Evolutionary conservation across 2,329 filamentous ascomycete genomes (phyloP).

Genomic region (Myotisia sp.): DNA sequence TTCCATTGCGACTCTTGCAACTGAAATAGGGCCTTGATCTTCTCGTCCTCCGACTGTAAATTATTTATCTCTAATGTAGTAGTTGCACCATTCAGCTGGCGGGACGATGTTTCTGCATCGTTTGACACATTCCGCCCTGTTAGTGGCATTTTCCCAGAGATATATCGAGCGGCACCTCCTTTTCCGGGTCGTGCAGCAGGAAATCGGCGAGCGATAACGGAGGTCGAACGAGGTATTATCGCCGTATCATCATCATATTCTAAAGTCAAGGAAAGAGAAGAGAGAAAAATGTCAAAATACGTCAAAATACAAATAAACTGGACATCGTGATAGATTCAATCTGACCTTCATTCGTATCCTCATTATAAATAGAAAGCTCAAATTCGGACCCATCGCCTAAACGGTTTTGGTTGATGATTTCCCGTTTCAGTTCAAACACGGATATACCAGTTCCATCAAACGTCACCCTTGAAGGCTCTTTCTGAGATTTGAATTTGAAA

Average conservation of each 20-base stretch:
- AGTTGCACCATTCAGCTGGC: conserved; percentile 26
- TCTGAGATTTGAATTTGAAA: conserved; percentile 99
- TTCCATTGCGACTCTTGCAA: conserved; percentile 85
- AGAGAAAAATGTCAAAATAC: not conserved
- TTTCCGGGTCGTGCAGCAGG: conserved; percentile 75
- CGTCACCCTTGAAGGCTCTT: conserved; percentile 82
- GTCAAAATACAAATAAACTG: not conserved
- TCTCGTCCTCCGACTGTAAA: conserved; percentile 84
- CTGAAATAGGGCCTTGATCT: conserved; percentile 81
- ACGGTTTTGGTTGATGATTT: conserved; percentile 89
- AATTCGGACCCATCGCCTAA: conserved; percentile 94
- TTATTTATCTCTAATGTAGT: conserved; percentile 56
- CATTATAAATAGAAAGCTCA: conserved; percentile 84
- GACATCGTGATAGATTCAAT: conserved; percentile 8
- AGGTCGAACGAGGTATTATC: conserved; percentile 91
- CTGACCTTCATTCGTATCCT: conserved; percentile 81
- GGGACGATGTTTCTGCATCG: conserved; percentile 38
- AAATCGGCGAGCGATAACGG: conserved; percentile 74
- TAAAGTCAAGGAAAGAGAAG: conserved; percentile 27
- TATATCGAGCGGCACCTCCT: conserved; percentile 83
- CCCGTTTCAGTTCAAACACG: conserved; percentile 95
- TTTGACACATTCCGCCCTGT: conserved; percentile 67
- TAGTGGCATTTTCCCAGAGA: conserved; percentile 87
- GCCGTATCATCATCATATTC: conserved; percentile 96
- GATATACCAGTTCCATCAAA: conserved; percentile 97